These are phyloP conservation scores for Taphrina communis DNA, from an alignment of 1,139 yeast species.

Conservation along the genomic window DNA sequence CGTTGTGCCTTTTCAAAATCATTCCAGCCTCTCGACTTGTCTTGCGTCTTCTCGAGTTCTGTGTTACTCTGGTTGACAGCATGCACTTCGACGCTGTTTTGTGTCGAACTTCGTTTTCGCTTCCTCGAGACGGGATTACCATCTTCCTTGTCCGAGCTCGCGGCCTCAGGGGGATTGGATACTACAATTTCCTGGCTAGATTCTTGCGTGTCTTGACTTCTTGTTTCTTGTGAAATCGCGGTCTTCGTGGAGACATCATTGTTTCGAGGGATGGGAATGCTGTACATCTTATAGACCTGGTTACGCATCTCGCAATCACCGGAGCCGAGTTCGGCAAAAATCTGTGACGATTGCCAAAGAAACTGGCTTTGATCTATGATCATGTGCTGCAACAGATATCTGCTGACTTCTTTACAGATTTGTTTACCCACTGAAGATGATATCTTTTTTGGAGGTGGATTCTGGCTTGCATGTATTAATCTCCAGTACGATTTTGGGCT, in stretches of 20 bases:
- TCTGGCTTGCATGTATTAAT: neutral
- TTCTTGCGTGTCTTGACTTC: neutral
- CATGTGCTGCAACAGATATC: constrained; percentile 15
- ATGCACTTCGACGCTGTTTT: too few species aligned
- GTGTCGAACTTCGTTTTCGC: constrained; percentile 2
- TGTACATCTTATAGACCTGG: neutral
- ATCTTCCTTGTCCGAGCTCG: neutral
- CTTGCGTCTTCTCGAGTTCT: neutral
- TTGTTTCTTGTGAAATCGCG: neutral
- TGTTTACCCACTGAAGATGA: neutral
- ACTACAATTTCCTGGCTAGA: neutral
- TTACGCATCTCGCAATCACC: neutral
- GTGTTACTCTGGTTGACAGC: neutral
- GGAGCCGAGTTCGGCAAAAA: constrained; percentile 7
- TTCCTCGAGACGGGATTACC: neutral
- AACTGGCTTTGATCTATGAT: constrained; percentile 4
- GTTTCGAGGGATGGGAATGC: neutral
- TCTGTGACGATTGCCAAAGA: constrained; percentile 5
- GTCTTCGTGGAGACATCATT: neutral
- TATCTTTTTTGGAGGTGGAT: neutral
- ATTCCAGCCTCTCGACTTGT: constrained; percentile 5
- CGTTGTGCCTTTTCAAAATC: constrained; percentile 12
- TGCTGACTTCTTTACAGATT: neutral
- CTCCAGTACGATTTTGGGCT: neutral
- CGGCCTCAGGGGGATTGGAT: neutral